A percentile compares a stretch with the other conserved stretches of the same genome.
These are phyloP conservation scores for Aspergillus baeticus DNA, from an alignment of 495 filamentous ascomycete species.

Conservation along the genomic window DNA sequence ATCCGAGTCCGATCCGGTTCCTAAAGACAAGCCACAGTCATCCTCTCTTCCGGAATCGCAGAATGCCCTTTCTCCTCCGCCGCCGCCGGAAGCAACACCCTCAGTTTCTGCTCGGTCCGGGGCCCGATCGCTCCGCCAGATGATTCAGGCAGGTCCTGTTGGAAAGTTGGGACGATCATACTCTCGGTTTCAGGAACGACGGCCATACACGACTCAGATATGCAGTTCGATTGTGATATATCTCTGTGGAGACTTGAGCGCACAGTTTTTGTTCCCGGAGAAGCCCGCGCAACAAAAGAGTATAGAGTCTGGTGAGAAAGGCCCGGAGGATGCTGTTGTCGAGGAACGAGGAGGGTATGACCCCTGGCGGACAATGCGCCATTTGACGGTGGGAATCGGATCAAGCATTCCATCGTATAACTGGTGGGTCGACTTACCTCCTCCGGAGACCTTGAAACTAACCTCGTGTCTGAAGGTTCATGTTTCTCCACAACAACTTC, in stretches of 20 bases:
- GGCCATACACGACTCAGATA: slow-evolving; percentile 78
- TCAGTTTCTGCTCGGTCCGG: slow-evolving; percentile 44
- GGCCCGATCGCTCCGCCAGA: slow-evolving; percentile 57
- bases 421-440: slow-evolving; percentile 52
- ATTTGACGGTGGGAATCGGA: slow-evolving; percentile 69
- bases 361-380: slow-evolving; percentile 64
- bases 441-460: not conserved
- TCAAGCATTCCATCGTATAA: slow-evolving; percentile 75
- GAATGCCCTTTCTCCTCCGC: not conserved
- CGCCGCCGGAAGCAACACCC: slow-evolving; percentile 10
- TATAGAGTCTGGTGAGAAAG: slow-evolving; percentile 6
- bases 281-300: not conserved
- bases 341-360: slow-evolving; percentile 58
- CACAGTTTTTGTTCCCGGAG: slow-evolving; percentile 59
- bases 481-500: slow-evolving; percentile 75
- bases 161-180: slow-evolving; percentile 53
- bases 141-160: slow-evolving; percentile 54
- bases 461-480: slow-evolving; percentile 57
- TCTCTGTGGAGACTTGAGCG: slow-evolving; percentile 74
- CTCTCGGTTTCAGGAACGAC: slow-evolving; percentile 61
- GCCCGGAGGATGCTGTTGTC: slow-evolving; percentile 9
- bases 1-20: slow-evolving; percentile 5
- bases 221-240: slow-evolving; percentile 74
- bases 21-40: slow-evolving; percentile 1
- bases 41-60: not conserved